These are phyloP conservation scores for Sabuloglossum arenarium DNA, from an alignment of 495 filamentous ascomycete genomes.

Conservation along the genomic window DNA sequence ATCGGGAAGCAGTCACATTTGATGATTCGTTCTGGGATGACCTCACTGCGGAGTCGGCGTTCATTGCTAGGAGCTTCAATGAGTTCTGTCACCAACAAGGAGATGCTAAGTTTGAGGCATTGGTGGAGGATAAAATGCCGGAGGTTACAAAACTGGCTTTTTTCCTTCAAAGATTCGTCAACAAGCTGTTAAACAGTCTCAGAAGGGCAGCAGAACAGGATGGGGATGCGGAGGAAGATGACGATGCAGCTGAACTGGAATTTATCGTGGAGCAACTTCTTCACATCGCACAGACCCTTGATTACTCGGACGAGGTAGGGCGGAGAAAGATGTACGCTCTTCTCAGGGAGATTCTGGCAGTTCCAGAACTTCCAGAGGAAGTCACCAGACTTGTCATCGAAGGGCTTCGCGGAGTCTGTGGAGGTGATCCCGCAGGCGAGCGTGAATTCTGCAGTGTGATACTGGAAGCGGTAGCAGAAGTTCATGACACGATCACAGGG, in stretches of 20 bases:
- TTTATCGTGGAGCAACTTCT: conserved; percentile 91
- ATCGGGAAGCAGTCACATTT: conserved; percentile 60
- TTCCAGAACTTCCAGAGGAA: conserved; percentile 78
- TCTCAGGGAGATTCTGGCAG: conserved; percentile 61
- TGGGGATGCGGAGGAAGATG: conserved; percentile 35
- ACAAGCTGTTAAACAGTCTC: conserved; percentile 49
- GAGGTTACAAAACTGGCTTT: conserved; percentile 80
- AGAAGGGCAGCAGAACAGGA: conserved; percentile 29
- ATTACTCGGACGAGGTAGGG: conserved; percentile 91
- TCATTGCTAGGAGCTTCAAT: conserved; percentile 78
- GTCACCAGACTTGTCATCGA: conserved; percentile 75
- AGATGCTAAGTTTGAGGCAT: conserved; percentile 43
- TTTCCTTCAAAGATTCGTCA: conserved; percentile 59
- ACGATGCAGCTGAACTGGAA: conserved; percentile 66
- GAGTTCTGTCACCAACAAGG: conserved; percentile 63
- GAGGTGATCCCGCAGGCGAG: conserved; percentile 56
- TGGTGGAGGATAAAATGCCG: conserved; percentile 82
- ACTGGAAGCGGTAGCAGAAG: conserved; percentile 82
- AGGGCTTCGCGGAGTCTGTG: conserved; percentile 61
- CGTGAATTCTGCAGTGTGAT: conserved; percentile 85
- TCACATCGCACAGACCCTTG: conserved; percentile 73
- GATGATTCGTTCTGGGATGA: conserved; percentile 76
- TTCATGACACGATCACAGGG: conserved; percentile 65
- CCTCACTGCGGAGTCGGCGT: conserved; percentile 66
- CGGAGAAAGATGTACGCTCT: conserved; percentile 86